phyloP scores from a whole-genome alignment of 116 monocot genomes.

The Zostera marina region DNA sequence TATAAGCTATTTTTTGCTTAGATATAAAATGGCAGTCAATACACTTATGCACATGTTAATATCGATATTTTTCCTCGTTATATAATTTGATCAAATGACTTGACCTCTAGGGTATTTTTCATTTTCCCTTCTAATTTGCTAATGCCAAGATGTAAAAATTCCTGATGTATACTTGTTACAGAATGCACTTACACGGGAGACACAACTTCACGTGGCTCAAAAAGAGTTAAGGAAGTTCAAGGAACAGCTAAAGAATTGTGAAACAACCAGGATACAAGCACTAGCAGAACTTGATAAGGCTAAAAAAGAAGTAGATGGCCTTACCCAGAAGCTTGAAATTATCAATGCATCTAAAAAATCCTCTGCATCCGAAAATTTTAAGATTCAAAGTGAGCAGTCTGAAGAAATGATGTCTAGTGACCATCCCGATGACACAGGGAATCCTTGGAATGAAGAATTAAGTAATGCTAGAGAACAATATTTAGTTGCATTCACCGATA shows the following conservation, averaged over 20 bases:
- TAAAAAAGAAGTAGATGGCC: slow-evolving; percentile 34
- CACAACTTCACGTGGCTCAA: slow-evolving; percentile 50
- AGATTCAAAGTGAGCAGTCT: slow-evolving; percentile 26
- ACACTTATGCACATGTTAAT: too few species aligned
- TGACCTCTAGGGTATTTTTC: background rate
- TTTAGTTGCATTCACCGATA: slow-evolving; percentile 29
- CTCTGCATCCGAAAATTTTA: slow-evolving; percentile 22
- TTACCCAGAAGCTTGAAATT: slow-evolving; percentile 29
- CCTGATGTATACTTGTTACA: slow-evolving; percentile 8
- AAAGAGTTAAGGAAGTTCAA: slow-evolving; percentile 63
- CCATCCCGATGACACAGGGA: slow-evolving; percentile 9
- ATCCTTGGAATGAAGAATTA: slow-evolving; percentile 22
- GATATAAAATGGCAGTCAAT: too few species aligned
- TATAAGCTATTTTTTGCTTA: too few species aligned
- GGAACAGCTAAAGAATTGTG: slow-evolving; percentile 60
- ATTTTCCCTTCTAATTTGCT: background rate
- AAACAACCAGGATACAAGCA: slow-evolving; percentile 41
- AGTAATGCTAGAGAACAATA: slow-evolving; percentile 47
- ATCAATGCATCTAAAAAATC: slow-evolving; percentile 42
- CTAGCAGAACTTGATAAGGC: slow-evolving; percentile 55
- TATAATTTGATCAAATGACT: background rate
- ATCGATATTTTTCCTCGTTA: background rate
- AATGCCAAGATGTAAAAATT: background rate
- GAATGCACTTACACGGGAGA: slow-evolving; percentile 48
- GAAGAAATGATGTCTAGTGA: slow-evolving; percentile 23